Conservation (phyloP, 1,139 yeast species). For the Meyerozyma guilliermondii region DNA sequence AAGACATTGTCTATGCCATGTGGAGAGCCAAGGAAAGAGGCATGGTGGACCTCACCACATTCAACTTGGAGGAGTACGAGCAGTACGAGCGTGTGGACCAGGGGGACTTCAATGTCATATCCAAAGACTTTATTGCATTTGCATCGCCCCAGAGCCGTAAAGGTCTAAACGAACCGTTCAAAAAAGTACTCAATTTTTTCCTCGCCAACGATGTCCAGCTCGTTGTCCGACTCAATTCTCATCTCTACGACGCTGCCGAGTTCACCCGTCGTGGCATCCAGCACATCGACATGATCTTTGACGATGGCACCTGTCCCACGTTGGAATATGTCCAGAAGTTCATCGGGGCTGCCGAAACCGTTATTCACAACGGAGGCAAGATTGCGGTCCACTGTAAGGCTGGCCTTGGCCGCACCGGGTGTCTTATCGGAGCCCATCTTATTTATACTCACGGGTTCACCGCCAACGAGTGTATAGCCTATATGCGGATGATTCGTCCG, state of each 20-base stretch:
- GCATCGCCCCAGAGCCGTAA: constrained; percentile 80
- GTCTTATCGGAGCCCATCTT: constrained; percentile 93
- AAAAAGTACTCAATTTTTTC: constrained; percentile 75
- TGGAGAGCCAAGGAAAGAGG: constrained; percentile 98
- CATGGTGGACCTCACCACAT: constrained; percentile 79
- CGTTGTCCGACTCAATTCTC: constrained; percentile 89
- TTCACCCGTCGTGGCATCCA: constrained; percentile 80
- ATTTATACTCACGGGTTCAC: constrained; percentile 96
- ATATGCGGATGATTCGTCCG: constrained; percentile 93
- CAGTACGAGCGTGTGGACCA: constrained; percentile 93
- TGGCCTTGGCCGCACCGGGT: constrained; percentile 95
- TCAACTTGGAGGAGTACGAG: constrained; percentile 90
- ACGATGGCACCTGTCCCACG: constrained; percentile 97
- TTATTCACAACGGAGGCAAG: constrained; percentile 79
- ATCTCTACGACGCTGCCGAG: constrained; percentile 77
- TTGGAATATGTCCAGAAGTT: constrained; percentile 88
- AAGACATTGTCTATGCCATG: constrained; percentile 90
- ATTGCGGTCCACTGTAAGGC: constrained; percentile 98
- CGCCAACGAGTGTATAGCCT: constrained; percentile 93
- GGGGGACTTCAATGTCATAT: constrained; percentile 89
- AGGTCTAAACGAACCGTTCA: constrained; percentile 66
- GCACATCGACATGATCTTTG: constrained; percentile 93
- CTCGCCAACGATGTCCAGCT: constrained; percentile 68
- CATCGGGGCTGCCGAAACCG: constrained; percentile 91
- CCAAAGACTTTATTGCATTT: constrained; percentile 94